These are phyloP conservation scores for Yarrowia hollandica DNA, from an alignment of 805 yeast genomes.

Conservation along the genomic window DNA sequence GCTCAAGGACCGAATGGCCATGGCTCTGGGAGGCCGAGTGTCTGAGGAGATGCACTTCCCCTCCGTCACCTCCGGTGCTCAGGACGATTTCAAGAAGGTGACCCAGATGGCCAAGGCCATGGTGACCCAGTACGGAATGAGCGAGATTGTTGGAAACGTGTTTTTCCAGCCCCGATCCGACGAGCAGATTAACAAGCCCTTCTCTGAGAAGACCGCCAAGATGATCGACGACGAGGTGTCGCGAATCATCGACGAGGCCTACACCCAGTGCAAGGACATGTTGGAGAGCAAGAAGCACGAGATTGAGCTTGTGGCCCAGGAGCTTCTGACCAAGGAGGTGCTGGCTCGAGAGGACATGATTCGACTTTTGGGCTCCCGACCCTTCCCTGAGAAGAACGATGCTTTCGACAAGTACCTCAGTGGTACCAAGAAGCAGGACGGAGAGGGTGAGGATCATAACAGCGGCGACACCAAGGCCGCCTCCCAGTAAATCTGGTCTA, in stretches of 20 bases:
- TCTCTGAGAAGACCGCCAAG: conserved; percentile 69
- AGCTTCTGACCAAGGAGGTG: conserved; percentile 70
- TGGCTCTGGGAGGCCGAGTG: conserved; percentile 91
- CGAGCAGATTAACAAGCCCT: conserved; percentile 60
- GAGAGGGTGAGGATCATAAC: not conserved
- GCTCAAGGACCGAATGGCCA: conserved; percentile 80
- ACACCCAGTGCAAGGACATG: conserved; percentile 57
- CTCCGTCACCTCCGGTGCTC: conserved; percentile 87
- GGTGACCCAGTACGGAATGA: conserved; percentile 89
- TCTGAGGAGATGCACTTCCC: conserved; percentile 86
- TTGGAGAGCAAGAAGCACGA: conserved; percentile 59
- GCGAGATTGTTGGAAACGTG: conserved; percentile 71
- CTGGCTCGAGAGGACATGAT: conserved; percentile 80
- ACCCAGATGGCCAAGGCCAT: conserved; percentile 85
- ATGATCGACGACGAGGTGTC: conserved; percentile 70
- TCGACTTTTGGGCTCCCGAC: conserved; percentile 71
- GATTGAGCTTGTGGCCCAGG: conserved; percentile 72
- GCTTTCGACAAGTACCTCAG: conserved; percentile 83
- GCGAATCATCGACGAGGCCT: conserved; percentile 64
- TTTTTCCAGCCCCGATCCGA: conserved; percentile 48
- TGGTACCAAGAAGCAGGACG: conserved; percentile 23
- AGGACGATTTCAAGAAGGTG: conserved; percentile 89
- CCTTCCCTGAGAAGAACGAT: conserved; percentile 75
- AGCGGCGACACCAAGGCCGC: not conserved
- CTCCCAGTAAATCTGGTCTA: not conserved